phyloP scores from a whole-genome alignment of 352 stramenopile species.

The Albugo candida region DNA sequence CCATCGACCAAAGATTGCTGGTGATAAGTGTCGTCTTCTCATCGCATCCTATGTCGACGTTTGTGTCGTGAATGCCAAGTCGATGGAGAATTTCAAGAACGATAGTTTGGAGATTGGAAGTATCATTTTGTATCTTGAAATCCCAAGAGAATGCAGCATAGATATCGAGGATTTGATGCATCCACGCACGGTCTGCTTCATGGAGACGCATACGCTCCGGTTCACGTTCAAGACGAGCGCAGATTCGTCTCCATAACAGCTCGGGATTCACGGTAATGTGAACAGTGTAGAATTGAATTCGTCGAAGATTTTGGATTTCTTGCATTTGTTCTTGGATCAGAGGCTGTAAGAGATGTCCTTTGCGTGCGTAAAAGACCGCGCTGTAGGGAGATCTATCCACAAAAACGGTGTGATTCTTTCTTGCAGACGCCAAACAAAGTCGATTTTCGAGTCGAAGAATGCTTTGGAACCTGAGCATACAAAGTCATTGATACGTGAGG shows the following conservation, averaged over 20 bases:
- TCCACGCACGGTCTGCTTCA: conserved; percentile 71
- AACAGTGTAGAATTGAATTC: conserved; percentile 72
- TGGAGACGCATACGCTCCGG: conserved; percentile 58
- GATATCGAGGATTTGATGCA: conserved; percentile 64
- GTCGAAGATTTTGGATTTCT: conserved; percentile 49
- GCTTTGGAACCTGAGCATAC: conserved; percentile 34
- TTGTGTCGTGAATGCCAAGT: conserved; percentile 30
- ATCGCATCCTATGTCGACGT: conserved; percentile 28
- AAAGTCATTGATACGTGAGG: not conserved
- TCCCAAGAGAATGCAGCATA: conserved; percentile 71
- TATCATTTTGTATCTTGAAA: conserved; percentile 44
- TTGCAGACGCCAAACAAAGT: conserved; percentile 9
- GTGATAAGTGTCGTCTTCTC: too few species aligned
- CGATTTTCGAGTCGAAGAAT: conserved; percentile 45
- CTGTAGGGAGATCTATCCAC: conserved; percentile 71
- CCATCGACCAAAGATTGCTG: too few species aligned
- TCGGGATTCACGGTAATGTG: conserved; percentile 61
- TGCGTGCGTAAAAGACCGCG: conserved; percentile 57
- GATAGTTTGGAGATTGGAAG: conserved; percentile 26
- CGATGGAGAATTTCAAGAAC: conserved; percentile 27
- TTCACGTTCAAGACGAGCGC: conserved; percentile 29
- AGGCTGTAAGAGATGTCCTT: conserved; percentile 54
- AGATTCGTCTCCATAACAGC: conserved; percentile 59
- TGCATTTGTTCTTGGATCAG: conserved; percentile 69
- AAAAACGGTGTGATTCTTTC: conserved; percentile 38